A percentile compares a stretch with the other conserved stretches of the same genome.
Evolutionary conservation across 2,329 filamentous ascomycete genomes (phyloP).

Genomic region (Nothophoma quercina): DNA sequence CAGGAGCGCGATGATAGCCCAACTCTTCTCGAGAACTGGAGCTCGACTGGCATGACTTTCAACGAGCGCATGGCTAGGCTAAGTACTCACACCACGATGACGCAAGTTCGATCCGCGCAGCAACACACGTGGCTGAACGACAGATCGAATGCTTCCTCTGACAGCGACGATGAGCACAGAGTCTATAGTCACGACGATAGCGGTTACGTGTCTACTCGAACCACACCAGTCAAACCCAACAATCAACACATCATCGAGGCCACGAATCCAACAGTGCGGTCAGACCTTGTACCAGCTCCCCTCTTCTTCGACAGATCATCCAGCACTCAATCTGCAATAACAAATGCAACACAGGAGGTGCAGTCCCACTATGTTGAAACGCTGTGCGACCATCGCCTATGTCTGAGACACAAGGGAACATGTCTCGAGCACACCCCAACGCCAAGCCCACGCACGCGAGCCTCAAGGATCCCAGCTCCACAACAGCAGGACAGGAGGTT

Average conservation of each 20-base stretch:
- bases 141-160: neutral
- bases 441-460: neutral
- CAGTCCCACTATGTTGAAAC: too few relatives aligned
- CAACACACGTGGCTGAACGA: neutral
- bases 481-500: neutral
- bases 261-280: neutral
- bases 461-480: neutral
- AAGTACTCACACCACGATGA: too few relatives aligned
- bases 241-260: too few relatives aligned
- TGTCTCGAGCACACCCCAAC: constrained; percentile 7
- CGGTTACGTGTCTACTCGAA: neutral
- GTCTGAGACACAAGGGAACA: constrained; percentile 7
- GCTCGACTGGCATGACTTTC: neutral
- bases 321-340: neutral
- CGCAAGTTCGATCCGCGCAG: neutral
- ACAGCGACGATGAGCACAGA: neutral
- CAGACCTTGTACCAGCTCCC: neutral
- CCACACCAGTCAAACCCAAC: neutral
- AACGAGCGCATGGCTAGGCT: neutral
- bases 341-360: too few relatives aligned
- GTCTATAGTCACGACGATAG: neutral
- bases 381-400: constrained; percentile 9
- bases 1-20: neutral
- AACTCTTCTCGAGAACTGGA: neutral
- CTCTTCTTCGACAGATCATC: neutral